A percentile compares a stretch with the other conserved stretches of the same genome.
Conservation (phyloP, 2,329 filamentous ascomycete species). For the Ophiocordyceps sinensis region DNA sequence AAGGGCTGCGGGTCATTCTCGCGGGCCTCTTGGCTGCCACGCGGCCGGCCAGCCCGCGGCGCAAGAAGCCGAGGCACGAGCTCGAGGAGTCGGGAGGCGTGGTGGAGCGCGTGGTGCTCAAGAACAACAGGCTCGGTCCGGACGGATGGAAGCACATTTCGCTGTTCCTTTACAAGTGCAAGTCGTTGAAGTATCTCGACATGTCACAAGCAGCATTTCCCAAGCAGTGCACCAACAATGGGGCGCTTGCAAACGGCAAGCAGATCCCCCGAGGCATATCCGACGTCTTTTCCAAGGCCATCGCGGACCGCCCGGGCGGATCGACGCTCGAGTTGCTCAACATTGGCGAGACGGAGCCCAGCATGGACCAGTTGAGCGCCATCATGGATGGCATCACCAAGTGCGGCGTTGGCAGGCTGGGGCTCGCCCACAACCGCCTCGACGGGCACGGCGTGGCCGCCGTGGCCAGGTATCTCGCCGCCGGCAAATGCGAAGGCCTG, state of each 20-base stretch:
- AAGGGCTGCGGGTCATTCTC: constrained; percentile 73
- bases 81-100: constrained; percentile 48
- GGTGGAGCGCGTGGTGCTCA: constrained; percentile 74
- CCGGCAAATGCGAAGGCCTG: constrained; percentile 69
- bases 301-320: constrained; percentile 64
- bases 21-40: constrained; percentile 75
- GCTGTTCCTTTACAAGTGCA: constrained; percentile 81
- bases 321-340: constrained; percentile 68
- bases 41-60: constrained; percentile 39
- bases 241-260: constrained; percentile 16
- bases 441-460: constrained; percentile 60
- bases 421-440: constrained; percentile 70
- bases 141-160: constrained; percentile 89
- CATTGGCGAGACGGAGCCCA: constrained; percentile 65
- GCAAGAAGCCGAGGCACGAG: constrained; percentile 29
- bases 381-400: constrained; percentile 73
- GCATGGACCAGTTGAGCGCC: constrained; percentile 52
- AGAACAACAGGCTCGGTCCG: constrained; percentile 78
- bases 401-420: constrained; percentile 64
- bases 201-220: constrained; percentile 76
- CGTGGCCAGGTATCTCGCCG: constrained; percentile 60
- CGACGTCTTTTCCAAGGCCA: constrained; percentile 59
- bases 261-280: constrained; percentile 21
- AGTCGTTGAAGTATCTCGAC: constrained; percentile 73
- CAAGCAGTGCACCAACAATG: constrained; percentile 15